These are phyloP conservation scores for Lachnellula subtilissima DNA, from an alignment of 2,329 filamentous ascomycete species.

Conservation along the genomic window DNA sequence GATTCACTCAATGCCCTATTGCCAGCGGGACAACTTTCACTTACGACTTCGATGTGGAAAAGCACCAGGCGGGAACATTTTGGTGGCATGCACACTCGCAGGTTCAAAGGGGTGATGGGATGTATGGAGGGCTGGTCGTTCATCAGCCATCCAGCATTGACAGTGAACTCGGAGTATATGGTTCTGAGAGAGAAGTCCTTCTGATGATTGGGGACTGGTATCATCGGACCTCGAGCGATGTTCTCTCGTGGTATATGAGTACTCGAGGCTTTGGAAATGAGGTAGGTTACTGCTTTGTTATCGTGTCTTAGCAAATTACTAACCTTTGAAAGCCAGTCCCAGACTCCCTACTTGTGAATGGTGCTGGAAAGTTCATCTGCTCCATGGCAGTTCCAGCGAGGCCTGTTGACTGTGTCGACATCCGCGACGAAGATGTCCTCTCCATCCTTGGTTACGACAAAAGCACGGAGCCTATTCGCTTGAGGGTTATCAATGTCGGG, in stretches of 20 bases:
- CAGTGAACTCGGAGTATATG: slow-evolving; percentile 11
- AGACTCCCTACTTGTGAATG: slow-evolving; percentile 44
- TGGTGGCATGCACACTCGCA: slow-evolving; percentile 42
- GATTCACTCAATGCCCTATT: slow-evolving; percentile 38
- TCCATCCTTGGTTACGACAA: slow-evolving; percentile 22
- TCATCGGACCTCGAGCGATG: slow-evolving; percentile 37
- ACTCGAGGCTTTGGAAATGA: slow-evolving; percentile 40
- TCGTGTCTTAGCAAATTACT: neutral
- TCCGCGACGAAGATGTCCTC: slow-evolving; percentile 13
- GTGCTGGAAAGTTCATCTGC: slow-evolving; percentile 41
- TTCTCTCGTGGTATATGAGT: slow-evolving; percentile 40
- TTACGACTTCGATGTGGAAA: slow-evolving; percentile 34
- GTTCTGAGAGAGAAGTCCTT: slow-evolving; percentile 38
- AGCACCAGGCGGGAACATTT: slow-evolving; percentile 20
- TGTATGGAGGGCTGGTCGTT: slow-evolving; percentile 44
- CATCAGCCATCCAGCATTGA: slow-evolving; percentile 31
- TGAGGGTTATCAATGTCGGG: slow-evolving; percentile 43
- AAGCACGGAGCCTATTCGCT: slow-evolving; percentile 14
- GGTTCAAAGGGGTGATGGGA: slow-evolving; percentile 39
- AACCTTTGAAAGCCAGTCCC: slow-evolving; percentile 38
- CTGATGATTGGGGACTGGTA: slow-evolving; percentile 48
- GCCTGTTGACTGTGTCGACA: slow-evolving; percentile 39
- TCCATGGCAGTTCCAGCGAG: slow-evolving; percentile 40
- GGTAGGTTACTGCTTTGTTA: slow-evolving; percentile 22
- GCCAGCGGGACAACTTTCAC: slow-evolving; percentile 26